phyloP scores from a whole-genome alignment of 2,329 filamentous ascomycete genomes.

The Botrytis porri region DNA sequence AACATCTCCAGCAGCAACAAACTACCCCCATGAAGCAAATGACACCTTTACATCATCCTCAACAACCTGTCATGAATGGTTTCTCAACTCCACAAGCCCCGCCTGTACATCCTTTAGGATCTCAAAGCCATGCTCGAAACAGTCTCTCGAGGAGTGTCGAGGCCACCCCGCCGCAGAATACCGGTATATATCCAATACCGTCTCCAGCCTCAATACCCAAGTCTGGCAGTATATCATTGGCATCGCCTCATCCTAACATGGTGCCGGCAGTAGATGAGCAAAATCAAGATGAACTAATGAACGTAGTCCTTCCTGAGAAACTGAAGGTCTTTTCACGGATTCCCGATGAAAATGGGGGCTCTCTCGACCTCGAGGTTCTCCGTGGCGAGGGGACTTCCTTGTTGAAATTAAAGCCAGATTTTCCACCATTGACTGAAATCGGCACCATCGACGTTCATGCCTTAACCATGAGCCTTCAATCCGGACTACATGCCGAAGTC shows the following conservation, averaged over 20 bases:
- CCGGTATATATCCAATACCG: constrained; percentile 44
- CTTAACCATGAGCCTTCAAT: constrained; percentile 84
- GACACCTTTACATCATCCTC: constrained; percentile 43
- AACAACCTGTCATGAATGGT: constrained; percentile 49
- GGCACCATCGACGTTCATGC: constrained; percentile 89
- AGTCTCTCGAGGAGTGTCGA: constrained; percentile 54
- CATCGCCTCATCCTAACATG: constrained; percentile 32
- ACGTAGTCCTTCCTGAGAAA: constrained; percentile 36
- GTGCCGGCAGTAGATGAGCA: constrained; percentile 24
- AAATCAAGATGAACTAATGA: neutral
- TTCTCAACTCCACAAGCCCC: constrained; percentile 47
- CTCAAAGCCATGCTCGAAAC: constrained; percentile 48
- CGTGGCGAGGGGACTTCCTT: constrained; percentile 48
- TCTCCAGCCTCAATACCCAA: constrained; percentile 44
- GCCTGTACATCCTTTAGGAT: constrained; percentile 41
- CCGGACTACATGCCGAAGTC: constrained; percentile 86
- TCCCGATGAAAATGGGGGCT: constrained; percentile 63
- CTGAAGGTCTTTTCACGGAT: constrained; percentile 45
- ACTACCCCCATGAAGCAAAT: constrained; percentile 49
- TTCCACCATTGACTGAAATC: constrained; percentile 72
- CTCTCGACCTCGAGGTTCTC: constrained; percentile 42
- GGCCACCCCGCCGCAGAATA: constrained; percentile 37
- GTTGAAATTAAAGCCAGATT: constrained; percentile 65
- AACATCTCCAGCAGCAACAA: constrained; percentile 47
- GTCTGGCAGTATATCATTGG: constrained; percentile 28